Base-by-base conservation (phyloP, 163 green algal genomes). In the Scenedesmus sp. region DNA sequence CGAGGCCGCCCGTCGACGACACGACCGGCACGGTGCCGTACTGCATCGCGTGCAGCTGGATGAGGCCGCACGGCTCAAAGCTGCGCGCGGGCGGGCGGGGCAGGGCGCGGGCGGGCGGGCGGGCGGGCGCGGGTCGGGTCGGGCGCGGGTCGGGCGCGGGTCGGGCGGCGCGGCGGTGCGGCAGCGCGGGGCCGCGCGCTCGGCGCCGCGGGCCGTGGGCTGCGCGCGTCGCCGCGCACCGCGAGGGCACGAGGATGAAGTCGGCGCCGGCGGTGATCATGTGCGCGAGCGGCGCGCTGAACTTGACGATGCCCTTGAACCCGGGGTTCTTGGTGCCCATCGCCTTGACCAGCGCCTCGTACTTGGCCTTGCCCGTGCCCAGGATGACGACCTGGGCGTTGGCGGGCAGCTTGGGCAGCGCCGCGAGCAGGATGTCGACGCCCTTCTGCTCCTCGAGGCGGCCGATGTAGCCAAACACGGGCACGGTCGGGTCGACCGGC, bases 381-480 rank as follows among this genome's bases (percentile, higher is more conserved):
- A 99, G 93, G 47, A 99, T 92, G 31, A 92, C 91, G 13, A 97
- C 76, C 89, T 98, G 95, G 6, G 36, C 70, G 50, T 89, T 86
- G 34, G 50, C 64, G 14, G 57, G 73, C 28, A 96, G 78, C 71
- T 93, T 87, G 42, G 88, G 85, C 63, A 97, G 79, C 28, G 91
- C 90, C 51, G 78, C 88, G 28, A 97, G 74, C 63, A 99, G 87
- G 84, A 99, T 97, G 86, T 99, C 95, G 54, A 96, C 93, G 53
- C 95, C 95, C 85, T 99, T 99, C 89, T 99, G 95, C 91, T 99
- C 95, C 87, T 99, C 95, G 63, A 99, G 91, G 36, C 95, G 89
- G 17, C 95, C 95, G 62, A 99, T 97, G 90, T 97, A 98, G 65
- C 87, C 92, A 72, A 98, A 94, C 62, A 99, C 56, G 1, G 95